A percentile compares a stretch with the other conserved stretches of the same genome.
Evolutionary conservation across 495 filamentous ascomycete genomes (phyloP).

Genomic region (Gamarada debralockiae): DNA sequence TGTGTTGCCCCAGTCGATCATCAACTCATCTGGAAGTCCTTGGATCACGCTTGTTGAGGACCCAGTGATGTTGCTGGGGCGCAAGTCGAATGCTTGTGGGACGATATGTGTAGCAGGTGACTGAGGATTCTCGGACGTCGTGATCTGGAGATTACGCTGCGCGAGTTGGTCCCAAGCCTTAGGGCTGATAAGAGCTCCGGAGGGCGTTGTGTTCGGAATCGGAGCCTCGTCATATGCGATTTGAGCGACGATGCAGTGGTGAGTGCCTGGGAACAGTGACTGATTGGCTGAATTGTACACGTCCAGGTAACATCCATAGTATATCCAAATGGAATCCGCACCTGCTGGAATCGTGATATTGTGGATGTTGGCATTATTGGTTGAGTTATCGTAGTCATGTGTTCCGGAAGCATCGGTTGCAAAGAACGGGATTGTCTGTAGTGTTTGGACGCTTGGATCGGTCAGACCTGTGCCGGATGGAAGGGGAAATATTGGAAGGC

Average conservation of each 20-base stretch:
- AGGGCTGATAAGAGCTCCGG: no score
- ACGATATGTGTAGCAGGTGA: no score
- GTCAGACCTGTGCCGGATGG: background rate
- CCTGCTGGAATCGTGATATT: background rate
- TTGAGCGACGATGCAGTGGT: no score
- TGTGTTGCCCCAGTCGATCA: slow-evolving; percentile 2
- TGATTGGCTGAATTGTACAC: no score
- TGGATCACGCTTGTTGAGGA: no score
- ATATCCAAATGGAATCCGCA: background rate
- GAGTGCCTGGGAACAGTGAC: no score
- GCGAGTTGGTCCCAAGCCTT: no score
- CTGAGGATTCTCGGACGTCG: no score
- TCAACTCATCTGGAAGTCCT: background rate
- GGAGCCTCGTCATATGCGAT: no score
- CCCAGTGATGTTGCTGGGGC: background rate
- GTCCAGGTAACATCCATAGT: slow-evolving; percentile 2
- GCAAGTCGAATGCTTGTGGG: background rate
- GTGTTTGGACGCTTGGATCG: no score
- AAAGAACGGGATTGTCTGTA: slow-evolving; percentile 8
- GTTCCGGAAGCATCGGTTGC: background rate
- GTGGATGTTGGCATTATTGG: background rate
- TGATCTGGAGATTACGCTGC: no score
- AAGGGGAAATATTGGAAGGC: background rate
- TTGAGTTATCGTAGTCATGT: background rate
- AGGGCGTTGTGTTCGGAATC: no score